Evolutionary conservation across 441 rosid genomes (phyloP).

Genomic region (Populus tomentosa): DNA sequence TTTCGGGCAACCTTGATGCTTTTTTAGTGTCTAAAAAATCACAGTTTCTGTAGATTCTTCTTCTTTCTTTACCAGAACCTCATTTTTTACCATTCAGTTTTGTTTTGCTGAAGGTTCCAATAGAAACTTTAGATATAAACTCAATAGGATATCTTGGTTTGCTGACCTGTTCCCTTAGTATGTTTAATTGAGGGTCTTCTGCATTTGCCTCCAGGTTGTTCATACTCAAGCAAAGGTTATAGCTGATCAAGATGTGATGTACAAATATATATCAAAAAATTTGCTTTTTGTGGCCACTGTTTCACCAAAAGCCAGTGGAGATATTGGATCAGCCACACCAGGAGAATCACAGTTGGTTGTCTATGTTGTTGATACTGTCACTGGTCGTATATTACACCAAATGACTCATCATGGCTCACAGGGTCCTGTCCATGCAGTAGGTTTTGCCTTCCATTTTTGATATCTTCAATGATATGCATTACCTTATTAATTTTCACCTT

Average conservation of each 20-base stretch:
- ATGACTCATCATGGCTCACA: constrained; percentile 92
- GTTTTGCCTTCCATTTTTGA: constrained; percentile 23
- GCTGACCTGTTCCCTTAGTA: not conserved
- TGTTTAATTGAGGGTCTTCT: not conserved
- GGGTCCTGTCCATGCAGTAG: constrained; percentile 93
- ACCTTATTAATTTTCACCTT: constrained; percentile 20
- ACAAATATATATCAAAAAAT: constrained; percentile 84
- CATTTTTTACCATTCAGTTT: not conserved
- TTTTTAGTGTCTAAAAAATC: not conserved
- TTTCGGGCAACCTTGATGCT: not conserved
- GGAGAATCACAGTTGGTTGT: constrained; percentile 81
- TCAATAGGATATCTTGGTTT: not conserved
- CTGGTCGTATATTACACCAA: constrained; percentile 92
- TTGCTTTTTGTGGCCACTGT: constrained; percentile 85
- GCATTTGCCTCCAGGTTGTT: constrained; percentile 57
- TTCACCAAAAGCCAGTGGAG: constrained; percentile 82
- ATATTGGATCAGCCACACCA: constrained; percentile 83
- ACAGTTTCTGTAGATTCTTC: not conserved
- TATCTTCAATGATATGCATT: constrained; percentile 7
- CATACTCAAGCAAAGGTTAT: constrained; percentile 97
- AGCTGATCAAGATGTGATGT: constrained; percentile 90
- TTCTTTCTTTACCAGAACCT: not conserved
- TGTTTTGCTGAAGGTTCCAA: not conserved
- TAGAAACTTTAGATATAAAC: not conserved
- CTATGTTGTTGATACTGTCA: constrained; percentile 86